Evolutionary conservation across 2,329 filamentous ascomycete genomes (phyloP), one percentile per base, ranked within the genome.

Genomic region (Claviceps sp.): DNA sequence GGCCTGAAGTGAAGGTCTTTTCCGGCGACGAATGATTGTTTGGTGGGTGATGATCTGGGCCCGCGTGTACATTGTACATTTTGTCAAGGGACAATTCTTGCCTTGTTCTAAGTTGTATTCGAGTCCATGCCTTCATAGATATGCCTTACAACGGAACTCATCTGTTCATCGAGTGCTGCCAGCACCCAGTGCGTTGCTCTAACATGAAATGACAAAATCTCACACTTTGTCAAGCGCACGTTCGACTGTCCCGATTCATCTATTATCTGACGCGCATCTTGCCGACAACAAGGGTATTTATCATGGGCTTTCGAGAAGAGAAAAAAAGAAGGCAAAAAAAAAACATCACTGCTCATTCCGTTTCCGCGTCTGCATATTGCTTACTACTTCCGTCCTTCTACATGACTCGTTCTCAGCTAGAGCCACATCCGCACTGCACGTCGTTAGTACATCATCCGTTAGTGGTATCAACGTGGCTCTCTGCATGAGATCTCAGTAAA

Each of bases 271-370:
- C 37, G 42, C 37, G 42, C 49, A 26, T 34, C 23, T 51, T 51
- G 50, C 50, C 23, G 56, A 58, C 55, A 58, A 62, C 59, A 63
- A 59, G 60, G 59, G 67, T 67, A 67, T 69, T 37, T 45, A 69
- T 69, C 65, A 68, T 68, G 68, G 59, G 57, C 60, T 64, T 63
- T 58, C 58, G 59, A 60, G 54, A 38, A 16, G 26, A 16, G 20
- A 13, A 44, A 16, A 16, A 26, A 6, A 8, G n/a, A 3, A 22
- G 13, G 4, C 23, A 26, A 26, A 23, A 4, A 39, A 39, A 39
- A n/a, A 39, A 39, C 14, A 14, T 13, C 20, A 11, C 45, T 47
- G 17, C 45, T 38, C 17, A 54, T 50, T 50, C 17, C 4, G 8
- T 42, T 45, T 45, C 23, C 16, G 23, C 11, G 23, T 17, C 23